These are phyloP conservation scores for Boletus huronensis DNA, from an alignment of 768 basidiomycete genomes.

Conservation along the genomic window DNA sequence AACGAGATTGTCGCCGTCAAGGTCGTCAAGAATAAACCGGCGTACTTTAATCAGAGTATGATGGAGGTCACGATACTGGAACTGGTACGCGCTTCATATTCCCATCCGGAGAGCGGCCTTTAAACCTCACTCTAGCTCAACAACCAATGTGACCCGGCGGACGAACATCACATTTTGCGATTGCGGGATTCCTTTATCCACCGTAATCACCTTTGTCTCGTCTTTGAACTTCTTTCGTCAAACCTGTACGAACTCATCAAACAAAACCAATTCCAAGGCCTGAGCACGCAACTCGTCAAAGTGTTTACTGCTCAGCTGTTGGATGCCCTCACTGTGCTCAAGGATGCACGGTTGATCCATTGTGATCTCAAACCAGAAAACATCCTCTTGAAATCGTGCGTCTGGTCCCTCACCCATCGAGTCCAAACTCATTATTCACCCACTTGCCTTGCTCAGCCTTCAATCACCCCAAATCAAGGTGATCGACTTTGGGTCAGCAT, in stretches of 20 bases:
- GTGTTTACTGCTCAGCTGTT: constrained; percentile 96
- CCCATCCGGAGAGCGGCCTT: not conserved
- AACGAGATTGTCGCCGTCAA: constrained; percentile 99
- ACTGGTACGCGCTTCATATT: constrained; percentile 57
- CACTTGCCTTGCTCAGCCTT: constrained; percentile 46
- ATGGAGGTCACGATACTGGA: constrained; percentile 99
- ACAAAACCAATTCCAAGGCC: constrained; percentile 98
- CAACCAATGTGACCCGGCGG: constrained; percentile 87
- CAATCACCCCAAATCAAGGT: constrained; percentile 99
- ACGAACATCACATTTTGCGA: constrained; percentile 95
- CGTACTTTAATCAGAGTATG: constrained; percentile 99
- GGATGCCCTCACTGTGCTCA: constrained; percentile 87
- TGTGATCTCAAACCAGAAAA: constrained; percentile 99
- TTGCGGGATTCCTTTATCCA: constrained; percentile 96
- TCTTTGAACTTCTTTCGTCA: constrained; percentile 94
- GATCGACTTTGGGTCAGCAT: constrained; percentile 98
- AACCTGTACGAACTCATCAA: constrained; percentile 99
- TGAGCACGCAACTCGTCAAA: constrained; percentile 95
- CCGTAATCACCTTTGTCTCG: constrained; percentile 92
- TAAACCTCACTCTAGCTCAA: constrained; percentile 63
- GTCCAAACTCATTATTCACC: not conserved
- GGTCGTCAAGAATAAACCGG: constrained; percentile 99
- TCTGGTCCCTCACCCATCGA: not conserved
- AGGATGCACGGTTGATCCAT: constrained; percentile 94
- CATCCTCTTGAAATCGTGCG: constrained; percentile 91